Base-by-base conservation (phyloP, 768 basidiomycete genomes). In the Megacollybia marginata region DNA sequence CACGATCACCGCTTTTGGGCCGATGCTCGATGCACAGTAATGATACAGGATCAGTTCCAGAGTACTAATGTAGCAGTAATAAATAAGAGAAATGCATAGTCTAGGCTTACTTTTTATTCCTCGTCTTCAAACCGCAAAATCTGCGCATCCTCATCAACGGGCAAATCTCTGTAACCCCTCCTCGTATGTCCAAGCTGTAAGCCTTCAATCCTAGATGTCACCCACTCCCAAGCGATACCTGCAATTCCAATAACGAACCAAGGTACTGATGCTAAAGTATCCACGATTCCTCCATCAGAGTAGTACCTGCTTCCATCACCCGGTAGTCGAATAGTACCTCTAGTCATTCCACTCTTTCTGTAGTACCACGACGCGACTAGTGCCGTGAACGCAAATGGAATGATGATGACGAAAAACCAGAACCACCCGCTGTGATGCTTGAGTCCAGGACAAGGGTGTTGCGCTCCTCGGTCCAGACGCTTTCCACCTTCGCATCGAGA, bases 81-180 rank as follows among this genome's bases (percentile, higher is more conserved):
- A 28, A 28, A 28, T 28, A 28, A 28, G 23, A 28, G 6, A 28
- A 28, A 28, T 28, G 23, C 23, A 28, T 28, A 28, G 4, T 28
- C 23, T 28, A 28, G 23, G 23, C 23, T 28, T 28, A 28, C 23
- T 28, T 28, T 28, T 28, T 40, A 40, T 40, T 77, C 75, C 57
- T 92, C 90, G 55, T 92, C 90, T 57, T 91, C 88, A 59, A 92
- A 92, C 47, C 82, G 74, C 50, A 92, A 66, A 50, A 92, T 79
- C 66, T 89, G 90, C 18, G 90, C 90, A 65, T 93, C 91, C 63
- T 92, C 90, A 60, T 93, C 91, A 47, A 92, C 76, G 1, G 88
- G 80, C 47, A 92, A 63, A 57, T 88, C 76, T 56, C 90, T 72
- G 57, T 88, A 92, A 35, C 90, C 90, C 49, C 80, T 71, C 9